These are phyloP conservation scores for Colletotrichum abscissum DNA, from an alignment of 2,329 filamentous ascomycete species.

Conservation along the genomic window DNA sequence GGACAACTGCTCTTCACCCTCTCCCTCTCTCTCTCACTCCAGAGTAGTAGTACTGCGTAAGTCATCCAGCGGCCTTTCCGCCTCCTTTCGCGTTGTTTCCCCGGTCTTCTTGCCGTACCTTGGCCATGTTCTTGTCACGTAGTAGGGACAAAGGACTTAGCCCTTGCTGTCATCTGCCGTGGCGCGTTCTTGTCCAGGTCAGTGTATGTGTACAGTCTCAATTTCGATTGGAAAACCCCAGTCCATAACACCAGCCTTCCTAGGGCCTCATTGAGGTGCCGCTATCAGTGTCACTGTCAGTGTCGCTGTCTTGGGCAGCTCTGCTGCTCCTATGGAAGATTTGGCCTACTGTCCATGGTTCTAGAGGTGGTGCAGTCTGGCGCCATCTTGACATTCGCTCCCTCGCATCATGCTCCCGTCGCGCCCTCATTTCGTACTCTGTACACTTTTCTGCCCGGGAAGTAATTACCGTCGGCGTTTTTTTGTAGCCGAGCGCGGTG, in stretches of 20 bases:
- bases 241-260: no score
- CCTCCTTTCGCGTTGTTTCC: conserved; percentile 25
- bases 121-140: conserved; percentile 28
- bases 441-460: background rate
- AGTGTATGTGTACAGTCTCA: background rate
- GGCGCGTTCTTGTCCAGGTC: background rate
- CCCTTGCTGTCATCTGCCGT: conserved; percentile 19
- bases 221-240: background rate
- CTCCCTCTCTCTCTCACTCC: no score
- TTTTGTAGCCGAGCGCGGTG: no score
- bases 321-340: background rate
- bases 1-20: background rate
- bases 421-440: background rate
- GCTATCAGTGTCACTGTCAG: background rate
- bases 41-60: background rate
- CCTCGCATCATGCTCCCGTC: background rate
- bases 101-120: conserved; percentile 1
- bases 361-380: background rate
- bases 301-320: background rate
- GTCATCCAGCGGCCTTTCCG: conserved; percentile 6
- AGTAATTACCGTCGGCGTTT: background rate
- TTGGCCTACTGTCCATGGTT: background rate
- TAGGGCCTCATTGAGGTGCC: background rate
- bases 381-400: background rate
- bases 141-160: conserved; percentile 27